Percentiles rank a stretch among this genome's conserved stretches.
These are phyloP conservation scores for Paraphoma sp. DNA, from an alignment of 2,329 filamentous ascomycete species.

Conservation along the genomic window DNA sequence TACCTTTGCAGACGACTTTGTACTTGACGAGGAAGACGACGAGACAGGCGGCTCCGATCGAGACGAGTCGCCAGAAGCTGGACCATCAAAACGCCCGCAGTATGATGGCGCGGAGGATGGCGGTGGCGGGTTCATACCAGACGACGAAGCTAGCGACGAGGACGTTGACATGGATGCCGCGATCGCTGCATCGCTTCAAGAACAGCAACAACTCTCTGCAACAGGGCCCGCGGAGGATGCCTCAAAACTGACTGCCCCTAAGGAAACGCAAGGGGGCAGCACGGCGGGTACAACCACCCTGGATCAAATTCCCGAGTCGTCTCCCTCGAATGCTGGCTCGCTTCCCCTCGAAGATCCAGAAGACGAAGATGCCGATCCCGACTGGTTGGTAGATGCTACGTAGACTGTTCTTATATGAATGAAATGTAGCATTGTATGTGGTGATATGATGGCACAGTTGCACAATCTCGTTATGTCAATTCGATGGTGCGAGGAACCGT, in stretches of 20 bases:
- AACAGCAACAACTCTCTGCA: not conserved
- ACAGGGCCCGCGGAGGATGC: too few species aligned
- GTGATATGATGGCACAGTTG: not conserved
- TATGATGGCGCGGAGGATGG: constrained; percentile 32
- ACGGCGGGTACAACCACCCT: too few species aligned
- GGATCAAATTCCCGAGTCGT: constrained; percentile 12
- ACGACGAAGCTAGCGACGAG: not conserved
- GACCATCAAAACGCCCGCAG: constrained; percentile 15
- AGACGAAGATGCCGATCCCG: constrained; percentile 69
- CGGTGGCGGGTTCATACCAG: constrained; percentile 21
- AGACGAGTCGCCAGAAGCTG: constrained; percentile 9
- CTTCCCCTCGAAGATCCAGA: constrained; percentile 68
- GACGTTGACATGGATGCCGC: not conserved
- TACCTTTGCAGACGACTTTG: constrained; percentile 32
- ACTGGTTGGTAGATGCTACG: constrained; percentile 59
- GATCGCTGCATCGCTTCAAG: not conserved
- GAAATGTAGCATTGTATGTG: not conserved
- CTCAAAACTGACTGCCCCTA: too few species aligned
- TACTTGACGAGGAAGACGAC: constrained; percentile 31
- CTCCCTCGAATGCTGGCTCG: constrained; percentile 54
- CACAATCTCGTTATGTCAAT: not conserved
- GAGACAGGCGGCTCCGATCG: constrained; percentile 24
- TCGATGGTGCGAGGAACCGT: constrained; percentile 2
- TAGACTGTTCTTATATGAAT: constrained; percentile 7
- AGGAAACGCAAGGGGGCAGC: not conserved